These are phyloP conservation scores for Vitis hybrid DNA, from an alignment of 177 flowering plant genomes.

Conservation along the genomic window DNA sequence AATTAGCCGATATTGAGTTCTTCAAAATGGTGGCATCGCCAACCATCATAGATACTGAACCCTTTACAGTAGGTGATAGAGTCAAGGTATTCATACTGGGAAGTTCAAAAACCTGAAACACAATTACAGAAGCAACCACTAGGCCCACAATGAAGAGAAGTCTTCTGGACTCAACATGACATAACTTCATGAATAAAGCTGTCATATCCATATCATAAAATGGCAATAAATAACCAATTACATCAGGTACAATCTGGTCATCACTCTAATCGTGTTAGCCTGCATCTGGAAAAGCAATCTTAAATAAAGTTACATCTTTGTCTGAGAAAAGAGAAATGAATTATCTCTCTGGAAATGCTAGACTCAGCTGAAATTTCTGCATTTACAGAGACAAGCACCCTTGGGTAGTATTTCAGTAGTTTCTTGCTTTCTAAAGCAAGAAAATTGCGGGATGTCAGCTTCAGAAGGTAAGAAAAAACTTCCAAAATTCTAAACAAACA, in stretches of 20 bases:
- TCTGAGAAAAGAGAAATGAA: too few relatives aligned
- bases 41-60: slow-evolving; percentile 10
- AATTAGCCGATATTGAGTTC: slow-evolving; percentile 9
- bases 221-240: neutral
- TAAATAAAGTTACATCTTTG: too few relatives aligned
- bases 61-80: slow-evolving; percentile 20
- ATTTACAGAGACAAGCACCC: too few relatives aligned
- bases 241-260: neutral
- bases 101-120: slow-evolving; percentile 28
- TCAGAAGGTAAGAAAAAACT: too few relatives aligned
- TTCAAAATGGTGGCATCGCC: slow-evolving; percentile 9
- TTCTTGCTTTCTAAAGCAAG: too few relatives aligned
- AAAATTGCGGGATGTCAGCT: too few relatives aligned
- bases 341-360: too few relatives aligned
- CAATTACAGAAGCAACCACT: slow-evolving; percentile 15
- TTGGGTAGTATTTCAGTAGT: too few relatives aligned
- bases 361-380: too few relatives aligned
- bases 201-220: slow-evolving; percentile 22
- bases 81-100: slow-evolving; percentile 22
- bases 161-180: slow-evolving; percentile 24
- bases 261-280: too few relatives aligned
- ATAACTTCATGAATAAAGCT: slow-evolving; percentile 10
- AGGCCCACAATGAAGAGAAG: slow-evolving; percentile 29
- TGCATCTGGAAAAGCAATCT: too few relatives aligned
- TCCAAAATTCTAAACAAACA: too few relatives aligned